phyloP scores from a whole-genome alignment of 2,329 filamentous ascomycete genomes.

The Ilyonectria mors-panacis region DNA sequence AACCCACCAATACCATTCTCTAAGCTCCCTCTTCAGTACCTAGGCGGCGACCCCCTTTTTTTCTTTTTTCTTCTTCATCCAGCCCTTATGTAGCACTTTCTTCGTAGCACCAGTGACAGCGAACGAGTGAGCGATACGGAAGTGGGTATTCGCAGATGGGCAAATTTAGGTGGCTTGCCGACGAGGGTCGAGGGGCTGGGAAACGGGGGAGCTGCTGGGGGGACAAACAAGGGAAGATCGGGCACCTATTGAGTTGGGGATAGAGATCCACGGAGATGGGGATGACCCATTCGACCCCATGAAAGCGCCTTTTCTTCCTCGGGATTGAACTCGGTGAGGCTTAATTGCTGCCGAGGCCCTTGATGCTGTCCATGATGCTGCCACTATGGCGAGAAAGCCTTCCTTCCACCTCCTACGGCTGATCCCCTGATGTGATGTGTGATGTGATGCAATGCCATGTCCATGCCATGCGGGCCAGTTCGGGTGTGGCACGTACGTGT shows the following conservation, averaged over 20 bases:
- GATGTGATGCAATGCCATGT: conserved; percentile 39
- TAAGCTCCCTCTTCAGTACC: conserved; percentile 6
- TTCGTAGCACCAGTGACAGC: conserved; percentile 12
- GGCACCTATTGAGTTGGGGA: conserved; percentile 16
- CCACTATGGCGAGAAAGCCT: not conserved
- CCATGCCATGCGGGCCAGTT: conserved; percentile 14
- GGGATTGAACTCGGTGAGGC: not conserved
- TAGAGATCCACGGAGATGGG: conserved; percentile 22
- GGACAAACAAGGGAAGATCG: conserved; percentile 19
- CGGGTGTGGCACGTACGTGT: conserved; percentile 22
- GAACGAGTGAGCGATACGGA: conserved; percentile 19
- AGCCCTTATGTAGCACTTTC: conserved; percentile 18
- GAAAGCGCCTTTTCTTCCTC: not conserved
- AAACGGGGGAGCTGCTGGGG: conserved; percentile 32
- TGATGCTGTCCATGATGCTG: not conserved
- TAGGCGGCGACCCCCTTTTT: not conserved
- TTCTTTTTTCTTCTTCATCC: conserved; percentile 9
- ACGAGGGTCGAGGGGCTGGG: conserved; percentile 43
- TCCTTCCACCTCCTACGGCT: conserved; percentile 7
- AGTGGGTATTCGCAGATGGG: conserved; percentile 32
- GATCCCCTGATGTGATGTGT: conserved; percentile 36
- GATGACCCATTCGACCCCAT: conserved; percentile 1
- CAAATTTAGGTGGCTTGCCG: conserved; percentile 48
- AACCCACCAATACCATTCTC: conserved; percentile 14
- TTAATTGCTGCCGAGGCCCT: not conserved